Base-by-base conservation (phyloP, 202 grass and related monocot genomes). In the Alloteropsis angusta region DNA sequence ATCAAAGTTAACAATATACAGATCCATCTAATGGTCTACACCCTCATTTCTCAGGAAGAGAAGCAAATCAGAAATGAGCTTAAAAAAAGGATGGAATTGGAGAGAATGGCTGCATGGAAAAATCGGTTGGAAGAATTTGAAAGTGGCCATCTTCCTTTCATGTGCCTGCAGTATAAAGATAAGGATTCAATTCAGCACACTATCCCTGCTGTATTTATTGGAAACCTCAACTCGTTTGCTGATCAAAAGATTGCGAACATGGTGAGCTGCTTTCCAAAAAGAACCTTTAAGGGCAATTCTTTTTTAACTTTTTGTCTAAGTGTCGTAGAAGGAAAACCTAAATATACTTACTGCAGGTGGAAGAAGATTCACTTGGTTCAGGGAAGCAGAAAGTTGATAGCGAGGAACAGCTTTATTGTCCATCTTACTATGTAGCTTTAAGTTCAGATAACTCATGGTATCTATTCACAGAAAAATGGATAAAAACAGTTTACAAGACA, bases 361-460 rank as follows among this genome's bases (percentile, higher is more conserved):
- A 86, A 42, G 73, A 80, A 56, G 88, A 78, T 82, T 81, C 55
- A 82, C 53, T 82, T 75, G 75, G 16, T 66, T 11, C 72, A 55
- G 80, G 81, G 69, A 94, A 57, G 56, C 68, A 37, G 60, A 84
- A 81, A 66, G 65, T 46, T 71, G 85, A 92, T 80, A 79, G 42
- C 12, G 78, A 37, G 67, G 80, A 83, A 60, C 79, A 58, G 34
- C 35, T 72, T 23, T 71, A 88, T 71, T 75, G 60, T 45, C 89
- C 79, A 82, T 82, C 82, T 78, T 92, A 92, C 65, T 94, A 98
- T 12, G 41, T 98, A 41, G 95, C 95, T 80, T 80, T 98, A 78
- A 94, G 95, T 98, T 98, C 95, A 71, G 95, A 98, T 80, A 98
- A 98, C 78, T 87, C 91, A 65, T 98, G 95, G 95, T 98, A 94